Conservation (phyloP, 306 rosid species). For the Lathyrus oleraceus region DNA sequence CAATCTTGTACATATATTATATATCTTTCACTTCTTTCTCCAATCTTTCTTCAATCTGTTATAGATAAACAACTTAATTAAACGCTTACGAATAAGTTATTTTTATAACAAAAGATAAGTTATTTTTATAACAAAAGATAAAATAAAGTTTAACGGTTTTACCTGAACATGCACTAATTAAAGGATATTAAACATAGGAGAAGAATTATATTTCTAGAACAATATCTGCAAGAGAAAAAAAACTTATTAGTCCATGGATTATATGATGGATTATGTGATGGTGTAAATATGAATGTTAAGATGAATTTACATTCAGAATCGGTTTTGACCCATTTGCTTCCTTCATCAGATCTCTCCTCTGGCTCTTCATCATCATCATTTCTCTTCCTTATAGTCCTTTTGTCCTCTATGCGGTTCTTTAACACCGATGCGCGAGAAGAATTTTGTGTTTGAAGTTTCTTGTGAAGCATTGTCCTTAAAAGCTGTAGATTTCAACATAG, state of each 20-base stretch:
- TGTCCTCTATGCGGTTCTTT: slow-evolving; percentile 68
- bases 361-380: slow-evolving; percentile 48
- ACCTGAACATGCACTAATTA: slow-evolving; percentile 32
- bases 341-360: slow-evolving; percentile 51
- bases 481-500: slow-evolving; percentile 52
- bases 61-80: neutral
- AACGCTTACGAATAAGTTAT: neutral
- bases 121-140: too few relatives aligned
- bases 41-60: slow-evolving; percentile 38
- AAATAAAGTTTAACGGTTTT: too few relatives aligned
- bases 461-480: slow-evolving; percentile 80
- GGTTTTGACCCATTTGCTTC: slow-evolving; percentile 93
- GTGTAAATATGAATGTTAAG: neutral
- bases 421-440: slow-evolving; percentile 48
- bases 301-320: slow-evolving; percentile 90
- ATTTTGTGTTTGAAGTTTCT: slow-evolving; percentile 63
- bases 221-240: slow-evolving; percentile 67
- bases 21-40: slow-evolving; percentile 24
- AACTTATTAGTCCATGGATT: slow-evolving; percentile 8
- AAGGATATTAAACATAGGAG: slow-evolving; percentile 25
- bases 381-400: slow-evolving; percentile 42
- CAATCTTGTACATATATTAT: slow-evolving; percentile 24
- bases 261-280: neutral
- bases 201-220: slow-evolving; percentile 81
- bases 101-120: too few relatives aligned